phyloP scores from a whole-genome alignment of 208 protist genomes.

The Polymyxa betae region DNA sequence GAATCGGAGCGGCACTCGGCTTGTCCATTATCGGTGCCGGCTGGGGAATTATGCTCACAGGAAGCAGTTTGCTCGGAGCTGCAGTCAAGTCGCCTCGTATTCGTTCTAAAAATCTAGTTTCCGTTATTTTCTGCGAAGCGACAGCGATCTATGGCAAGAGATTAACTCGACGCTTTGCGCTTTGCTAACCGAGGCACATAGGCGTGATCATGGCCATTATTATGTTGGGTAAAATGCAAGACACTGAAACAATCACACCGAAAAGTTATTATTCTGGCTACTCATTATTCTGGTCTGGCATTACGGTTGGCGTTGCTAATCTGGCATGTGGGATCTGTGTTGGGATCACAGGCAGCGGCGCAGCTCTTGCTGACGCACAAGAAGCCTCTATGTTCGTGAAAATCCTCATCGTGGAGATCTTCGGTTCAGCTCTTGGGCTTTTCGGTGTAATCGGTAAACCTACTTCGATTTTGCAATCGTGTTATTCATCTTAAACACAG shows the following conservation, averaged over 20 bases:
- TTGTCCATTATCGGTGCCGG: constrained; percentile 51
- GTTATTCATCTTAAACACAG: background rate
- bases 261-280: background rate
- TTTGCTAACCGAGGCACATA: background rate
- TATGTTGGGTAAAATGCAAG: constrained; percentile 3
- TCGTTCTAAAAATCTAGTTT: constrained; percentile 53
- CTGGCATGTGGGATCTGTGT: constrained; percentile 45
- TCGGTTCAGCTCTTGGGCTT: constrained; percentile 52
- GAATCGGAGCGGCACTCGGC: constrained; percentile 45
- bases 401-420: constrained; percentile 56
- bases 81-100: constrained; percentile 54
- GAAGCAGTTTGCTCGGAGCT: constrained; percentile 19
- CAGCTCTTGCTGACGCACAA: constrained; percentile 52
- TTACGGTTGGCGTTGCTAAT: constrained; percentile 52
- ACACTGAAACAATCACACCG: background rate
- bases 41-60: constrained; percentile 51
- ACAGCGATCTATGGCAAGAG: constrained; percentile 1
- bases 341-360: constrained; percentile 48
- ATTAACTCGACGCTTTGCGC: background rate
- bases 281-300: constrained; percentile 42
- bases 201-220: constrained; percentile 58
- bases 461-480: background rate
- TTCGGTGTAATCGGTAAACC: constrained; percentile 54
- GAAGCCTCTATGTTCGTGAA: constrained; percentile 56
- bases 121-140: constrained; percentile 46